Evolutionary conservation across 495 filamentous ascomycete genomes (phyloP).

Genomic region (Tuber magnatum): DNA sequence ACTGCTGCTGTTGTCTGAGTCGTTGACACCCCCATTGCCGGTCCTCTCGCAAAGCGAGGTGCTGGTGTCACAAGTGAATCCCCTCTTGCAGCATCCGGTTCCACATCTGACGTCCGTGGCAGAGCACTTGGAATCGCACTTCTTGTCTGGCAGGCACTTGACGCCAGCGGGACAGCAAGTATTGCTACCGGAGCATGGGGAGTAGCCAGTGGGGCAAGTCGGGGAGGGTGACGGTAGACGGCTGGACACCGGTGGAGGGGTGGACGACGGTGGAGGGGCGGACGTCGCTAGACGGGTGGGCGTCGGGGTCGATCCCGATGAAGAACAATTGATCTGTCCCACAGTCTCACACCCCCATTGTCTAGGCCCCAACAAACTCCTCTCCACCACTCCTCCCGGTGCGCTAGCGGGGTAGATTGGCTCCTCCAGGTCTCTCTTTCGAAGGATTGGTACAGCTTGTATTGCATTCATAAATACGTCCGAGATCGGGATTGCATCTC

Average conservation of each 20-base stretch:
- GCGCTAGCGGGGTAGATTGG: not conserved
- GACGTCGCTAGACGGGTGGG: not conserved
- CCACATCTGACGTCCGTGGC: not conserved
- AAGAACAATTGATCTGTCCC: conserved; percentile 10
- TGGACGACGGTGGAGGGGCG: no score
- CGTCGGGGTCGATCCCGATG: not conserved
- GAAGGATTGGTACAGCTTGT: not conserved
- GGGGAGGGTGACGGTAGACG: no score
- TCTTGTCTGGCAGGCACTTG: not conserved
- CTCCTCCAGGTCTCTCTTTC: not conserved
- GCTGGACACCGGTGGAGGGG: no score
- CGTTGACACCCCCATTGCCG: not conserved
- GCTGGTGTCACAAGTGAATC: not conserved
- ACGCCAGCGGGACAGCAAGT: not conserved
- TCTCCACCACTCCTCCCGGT: not conserved
- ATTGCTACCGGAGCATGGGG: not conserved
- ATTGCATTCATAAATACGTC: not conserved
- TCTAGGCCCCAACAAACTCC: not conserved
- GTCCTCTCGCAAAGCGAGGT: not conserved
- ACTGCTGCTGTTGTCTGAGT: not conserved
- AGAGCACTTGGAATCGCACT: not conserved
- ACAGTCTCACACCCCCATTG: conserved; percentile 16
- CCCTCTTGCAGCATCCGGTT: not conserved
- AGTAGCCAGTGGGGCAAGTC: not conserved
- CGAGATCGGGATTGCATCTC: not conserved